Evolutionary conservation across 1,139 yeast genomes (phyloP), one percentile per base, ranked within the genome.

Genomic region (Lodderomyces orthopsilosis): DNA sequence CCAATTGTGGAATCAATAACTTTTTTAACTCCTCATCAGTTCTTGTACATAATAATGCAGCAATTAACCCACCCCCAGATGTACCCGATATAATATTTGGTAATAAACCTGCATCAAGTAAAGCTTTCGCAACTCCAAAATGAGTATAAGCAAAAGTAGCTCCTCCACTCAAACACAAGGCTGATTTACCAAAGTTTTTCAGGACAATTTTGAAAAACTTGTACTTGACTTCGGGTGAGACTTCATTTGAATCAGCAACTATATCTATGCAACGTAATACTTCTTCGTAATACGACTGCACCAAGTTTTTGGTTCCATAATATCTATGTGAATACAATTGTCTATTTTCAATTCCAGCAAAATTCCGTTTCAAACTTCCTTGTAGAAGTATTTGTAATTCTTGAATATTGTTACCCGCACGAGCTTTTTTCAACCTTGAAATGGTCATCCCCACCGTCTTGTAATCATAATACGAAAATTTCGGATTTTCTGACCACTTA

Each of bases 21-120:
- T 74, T 61, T 38, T 66, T 62, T 40, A 86, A 67, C 55, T 86
- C 95, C 23, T 80, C 83, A 53, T 84, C 75, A 1, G 89, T 81
- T 46, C 91, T 65, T 0, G 89, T 81, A 45, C 91, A 78, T 0
- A 85, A 79, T 38, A 86, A 61, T 0, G 91, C 86, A 0, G 94
- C 93, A 21, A 85, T 79, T n/a, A 85, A 61, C 1, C 90, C 93
- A 9, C 95, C 95, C 2, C 94, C 94, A 2, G 89, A 81, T 0
- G 94, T 86, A 1, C 95, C 95, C 26, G 88, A 79, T 13, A 86
- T 70, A 35, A 86, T 83, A 10, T 73, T 70, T 2, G 95, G 95
- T 43, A 86, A 63, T 41, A 79, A 63, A 54, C 81, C 83, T 44
- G 77, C 76, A 48, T 86, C 90, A 5, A 85, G 63, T 33, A 86